phyloP scores from a whole-genome alignment of 208 protist species.

The Acanthamoeba healyi region DNA sequence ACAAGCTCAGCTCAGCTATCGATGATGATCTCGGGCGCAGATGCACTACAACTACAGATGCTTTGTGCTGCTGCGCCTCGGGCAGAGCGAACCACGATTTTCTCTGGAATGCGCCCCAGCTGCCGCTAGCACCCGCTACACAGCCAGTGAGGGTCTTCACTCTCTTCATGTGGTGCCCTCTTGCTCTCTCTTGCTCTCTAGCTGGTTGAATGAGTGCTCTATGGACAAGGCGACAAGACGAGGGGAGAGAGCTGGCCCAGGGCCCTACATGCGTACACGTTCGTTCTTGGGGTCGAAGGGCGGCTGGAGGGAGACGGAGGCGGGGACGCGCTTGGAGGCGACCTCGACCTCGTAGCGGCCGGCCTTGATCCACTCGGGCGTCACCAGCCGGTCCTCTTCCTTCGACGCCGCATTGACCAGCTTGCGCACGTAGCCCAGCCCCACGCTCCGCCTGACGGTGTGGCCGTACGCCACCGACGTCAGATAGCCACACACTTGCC shows the following conservation, averaged over 20 bases:
- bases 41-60: background rate
- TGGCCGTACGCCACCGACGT: background rate
- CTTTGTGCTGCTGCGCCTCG: background rate
- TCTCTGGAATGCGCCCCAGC: background rate
- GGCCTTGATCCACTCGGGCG: conserved; percentile 5
- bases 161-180: background rate
- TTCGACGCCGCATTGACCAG: background rate
- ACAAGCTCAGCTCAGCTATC: no score
- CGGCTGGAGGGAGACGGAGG: background rate
- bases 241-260: background rate
- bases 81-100: background rate
- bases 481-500: background rate
- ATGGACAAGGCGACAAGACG: background rate
- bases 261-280: background rate
- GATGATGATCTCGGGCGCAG: background rate
- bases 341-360: conserved; percentile 20
- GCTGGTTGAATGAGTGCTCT: background rate
- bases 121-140: no score
- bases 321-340: background rate
- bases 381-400: background rate
- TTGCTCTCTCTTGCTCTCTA: background rate
- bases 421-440: conserved; percentile 5
- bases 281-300: conserved; percentile 49
- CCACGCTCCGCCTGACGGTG: background rate
- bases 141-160: no score